Evolutionary conservation across 2,329 filamentous ascomycete genomes (phyloP), one percentile per base, ranked within the genome.

Genomic region (Alternaria arborescens): DNA sequence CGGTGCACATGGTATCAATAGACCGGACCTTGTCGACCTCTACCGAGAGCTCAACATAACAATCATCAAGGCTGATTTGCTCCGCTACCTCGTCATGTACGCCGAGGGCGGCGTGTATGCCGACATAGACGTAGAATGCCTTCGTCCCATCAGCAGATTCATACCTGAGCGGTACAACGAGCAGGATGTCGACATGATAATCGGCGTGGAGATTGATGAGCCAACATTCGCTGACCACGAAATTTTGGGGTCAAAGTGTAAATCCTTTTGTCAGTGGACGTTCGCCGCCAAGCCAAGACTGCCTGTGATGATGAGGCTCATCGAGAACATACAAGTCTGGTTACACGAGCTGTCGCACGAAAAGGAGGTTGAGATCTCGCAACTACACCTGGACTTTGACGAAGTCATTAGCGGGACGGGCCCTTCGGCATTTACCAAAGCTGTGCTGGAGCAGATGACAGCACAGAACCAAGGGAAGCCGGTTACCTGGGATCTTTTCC

Each of bases 181-280:
- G 65, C 75, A 80, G n/a, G 86, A 90, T n/a, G 84, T 91, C 51
- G 87, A 91, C 67, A 86, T 91, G 82, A 86, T 92, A 20, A 85
- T 91, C 26, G 88, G 89, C 14, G 82, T 92, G 1, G 89, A 92
- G 73, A 89, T 91, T 58, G 89, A 91, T 70, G 85, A 91, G 75
- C 89, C 89, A 0, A 83, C 87, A 8, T 91, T 87, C 77, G 80
- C 78, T 18, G 78, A 87, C 51, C 89, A 91, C 71, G 83, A 86
- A 2, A 88, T 91, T 32, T 81, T 91, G 0, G 89, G 89, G 14
- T 83, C 83, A 50, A 91, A 91, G 77, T 91, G 86, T 38, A 82
- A 83, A 66, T 91, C 89, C 0, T 91, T 92, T 73, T 91, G 89
- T 74, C 89, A 91, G 71, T 92, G 89, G 89, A 91, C 89, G 0